phyloP scores from a whole-genome alignment of 176 grass and related monocot genomes.

The Oryza australiensis region DNA sequence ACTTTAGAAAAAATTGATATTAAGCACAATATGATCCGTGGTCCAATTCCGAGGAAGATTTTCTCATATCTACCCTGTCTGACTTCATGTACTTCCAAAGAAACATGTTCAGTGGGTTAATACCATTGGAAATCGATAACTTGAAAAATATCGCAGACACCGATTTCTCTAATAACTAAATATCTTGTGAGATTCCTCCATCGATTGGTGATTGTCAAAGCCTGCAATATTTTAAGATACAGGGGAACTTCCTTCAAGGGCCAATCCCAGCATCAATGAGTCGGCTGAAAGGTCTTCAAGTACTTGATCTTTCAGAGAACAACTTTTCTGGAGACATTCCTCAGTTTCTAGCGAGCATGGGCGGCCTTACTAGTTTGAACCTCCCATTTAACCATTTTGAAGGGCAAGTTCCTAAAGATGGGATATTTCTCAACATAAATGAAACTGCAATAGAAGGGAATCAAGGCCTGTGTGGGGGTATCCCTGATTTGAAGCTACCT shows the following conservation, averaged over 20 bases:
- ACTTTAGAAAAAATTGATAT: conserved; percentile 16
- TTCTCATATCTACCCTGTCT: too few relatives aligned
- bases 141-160: conserved; percentile 23
- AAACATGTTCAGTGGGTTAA: conserved; percentile 45
- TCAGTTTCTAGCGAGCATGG: conserved; percentile 24
- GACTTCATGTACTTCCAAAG: conserved; percentile 7
- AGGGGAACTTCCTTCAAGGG: conserved; percentile 44
- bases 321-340: conserved; percentile 44
- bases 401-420: conserved; percentile 41
- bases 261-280: conserved; percentile 28
- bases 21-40: conserved; percentile 38
- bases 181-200: conserved; percentile 50
- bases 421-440: conserved; percentile 44
- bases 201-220: conserved; percentile 40
- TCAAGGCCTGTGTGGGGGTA: conserved; percentile 32
- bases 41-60: conserved; percentile 48
- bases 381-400: conserved; percentile 59
- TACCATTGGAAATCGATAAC: conserved; percentile 32
- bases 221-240: conserved; percentile 28
- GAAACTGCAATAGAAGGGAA: conserved; percentile 21
- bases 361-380: conserved; percentile 31
- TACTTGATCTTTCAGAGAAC: conserved; percentile 42
- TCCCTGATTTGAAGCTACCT: conserved; percentile 7
- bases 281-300: conserved; percentile 30
- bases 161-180: conserved; percentile 40